Evolutionary conservation across 2,329 filamentous ascomycete genomes (phyloP).

Genomic region (Monosporascus ibericus): DNA sequence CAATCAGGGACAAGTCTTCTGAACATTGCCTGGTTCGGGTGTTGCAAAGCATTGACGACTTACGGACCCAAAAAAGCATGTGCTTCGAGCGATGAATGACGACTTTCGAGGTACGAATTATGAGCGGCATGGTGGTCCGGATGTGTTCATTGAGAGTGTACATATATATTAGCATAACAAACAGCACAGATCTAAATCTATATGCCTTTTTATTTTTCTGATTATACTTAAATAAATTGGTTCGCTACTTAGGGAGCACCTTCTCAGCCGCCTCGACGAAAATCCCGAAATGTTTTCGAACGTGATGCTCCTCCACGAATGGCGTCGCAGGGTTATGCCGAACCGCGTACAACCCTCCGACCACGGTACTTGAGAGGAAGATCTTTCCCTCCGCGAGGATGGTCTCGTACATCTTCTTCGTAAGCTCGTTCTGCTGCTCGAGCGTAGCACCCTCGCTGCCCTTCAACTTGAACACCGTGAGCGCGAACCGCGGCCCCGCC

Average conservation of each 20-base stretch:
- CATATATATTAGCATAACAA: background rate
- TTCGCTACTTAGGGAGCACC: constrained; percentile 29
- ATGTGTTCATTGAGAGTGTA: too few relatives aligned
- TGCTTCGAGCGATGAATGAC: too few relatives aligned
- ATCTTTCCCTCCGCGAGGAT: constrained; percentile 72
- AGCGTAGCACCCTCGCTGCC: constrained; percentile 20
- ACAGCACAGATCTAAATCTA: background rate
- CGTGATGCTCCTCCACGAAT: constrained; percentile 63
- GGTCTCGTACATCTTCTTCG: constrained; percentile 67
- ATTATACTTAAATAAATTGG: background rate
- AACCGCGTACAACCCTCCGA: constrained; percentile 71
- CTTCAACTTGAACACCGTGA: constrained; percentile 69
- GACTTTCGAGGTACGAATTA: too few relatives aligned
- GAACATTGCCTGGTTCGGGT: too few relatives aligned
- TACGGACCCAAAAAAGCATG: too few relatives aligned
- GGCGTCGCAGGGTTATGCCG: constrained; percentile 71
- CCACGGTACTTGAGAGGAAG: constrained; percentile 72
- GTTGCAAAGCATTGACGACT: too few relatives aligned
- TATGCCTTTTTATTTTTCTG: constrained; percentile 1
- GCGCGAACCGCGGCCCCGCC: constrained; percentile 67
- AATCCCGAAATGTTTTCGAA: constrained; percentile 68
- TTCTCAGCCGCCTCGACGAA: constrained; percentile 60
- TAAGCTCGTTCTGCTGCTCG: constrained; percentile 58
- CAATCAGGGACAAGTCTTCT: too few relatives aligned
- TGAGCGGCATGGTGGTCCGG: too few relatives aligned